Conservation (phyloP, 306 rosid genomes). For the Vachellia collinsii region DNA sequence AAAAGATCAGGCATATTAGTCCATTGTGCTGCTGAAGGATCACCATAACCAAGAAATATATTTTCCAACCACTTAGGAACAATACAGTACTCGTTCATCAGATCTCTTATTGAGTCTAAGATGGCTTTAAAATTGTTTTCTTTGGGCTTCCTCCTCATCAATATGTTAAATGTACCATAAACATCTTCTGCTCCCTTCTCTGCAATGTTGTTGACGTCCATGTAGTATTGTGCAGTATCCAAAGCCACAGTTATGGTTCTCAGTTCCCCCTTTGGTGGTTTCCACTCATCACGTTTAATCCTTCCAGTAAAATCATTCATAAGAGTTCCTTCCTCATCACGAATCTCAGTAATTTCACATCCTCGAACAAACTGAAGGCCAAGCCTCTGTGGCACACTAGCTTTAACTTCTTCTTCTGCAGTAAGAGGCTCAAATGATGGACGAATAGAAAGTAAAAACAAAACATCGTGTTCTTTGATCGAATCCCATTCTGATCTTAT, state of each 20-base stretch:
- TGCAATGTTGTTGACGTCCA: constrained; percentile 93
- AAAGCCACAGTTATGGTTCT: constrained; percentile 96
- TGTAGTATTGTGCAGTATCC: constrained; percentile 97
- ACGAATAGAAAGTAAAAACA: constrained; percentile 82
- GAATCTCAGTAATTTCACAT: constrained; percentile 88
- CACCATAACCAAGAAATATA: constrained; percentile 88
- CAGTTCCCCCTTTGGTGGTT: constrained; percentile 95
- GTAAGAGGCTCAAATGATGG: constrained; percentile 95
- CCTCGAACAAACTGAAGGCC: constrained; percentile 96
- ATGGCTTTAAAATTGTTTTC: constrained; percentile 98
- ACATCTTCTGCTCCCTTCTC: constrained; percentile 92
- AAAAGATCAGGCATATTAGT: constrained; percentile 94
- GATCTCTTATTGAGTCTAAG: constrained; percentile 92
- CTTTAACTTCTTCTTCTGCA: constrained; percentile 82
- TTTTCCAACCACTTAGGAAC: constrained; percentile 98
- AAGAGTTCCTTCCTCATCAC: constrained; percentile 90
- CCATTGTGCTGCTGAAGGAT: constrained; percentile 99
- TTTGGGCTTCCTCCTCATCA: constrained; percentile 98
- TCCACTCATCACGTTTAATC: constrained; percentile 96
- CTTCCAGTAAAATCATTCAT: constrained; percentile 97
- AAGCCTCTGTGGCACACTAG: constrained; percentile 89
- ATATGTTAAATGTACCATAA: constrained; percentile 85
- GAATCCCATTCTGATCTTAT: constrained; percentile 97
- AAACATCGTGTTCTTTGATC: constrained; percentile 93
- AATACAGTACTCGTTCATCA: constrained; percentile 95